Conservation (phyloP, 2,329 filamentous ascomycete genomes). For the Colletotrichum siamense region DNA sequence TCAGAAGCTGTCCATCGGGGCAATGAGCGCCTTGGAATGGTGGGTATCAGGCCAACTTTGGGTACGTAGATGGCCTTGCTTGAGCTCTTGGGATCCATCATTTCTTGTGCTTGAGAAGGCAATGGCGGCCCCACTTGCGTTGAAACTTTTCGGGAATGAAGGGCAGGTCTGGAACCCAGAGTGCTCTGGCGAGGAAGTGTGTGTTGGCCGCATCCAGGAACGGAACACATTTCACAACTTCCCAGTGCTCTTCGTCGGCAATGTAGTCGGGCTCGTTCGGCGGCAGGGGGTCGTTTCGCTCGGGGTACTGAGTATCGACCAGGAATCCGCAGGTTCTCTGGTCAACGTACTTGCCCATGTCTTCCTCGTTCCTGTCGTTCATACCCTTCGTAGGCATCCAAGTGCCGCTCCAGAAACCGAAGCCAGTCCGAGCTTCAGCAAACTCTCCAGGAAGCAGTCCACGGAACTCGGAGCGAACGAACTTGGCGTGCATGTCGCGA, state of each 20-base stretch:
- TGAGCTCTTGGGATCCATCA: neutral
- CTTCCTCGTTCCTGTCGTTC: slow-evolving; percentile 91
- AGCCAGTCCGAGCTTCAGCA: slow-evolving; percentile 71
- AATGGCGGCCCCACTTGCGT: slow-evolving; percentile 88
- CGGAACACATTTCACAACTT: slow-evolving; percentile 72
- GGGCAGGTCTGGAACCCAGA: slow-evolving; percentile 80
- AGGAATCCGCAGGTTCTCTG: slow-evolving; percentile 80
- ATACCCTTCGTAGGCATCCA: slow-evolving; percentile 83
- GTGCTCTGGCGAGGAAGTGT: slow-evolving; percentile 72
- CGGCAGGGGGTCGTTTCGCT: slow-evolving; percentile 53
- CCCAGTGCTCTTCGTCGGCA: slow-evolving; percentile 77
- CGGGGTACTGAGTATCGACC: slow-evolving; percentile 84
- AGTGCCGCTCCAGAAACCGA: slow-evolving; percentile 81
- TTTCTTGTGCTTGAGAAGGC: slow-evolving; percentile 70
- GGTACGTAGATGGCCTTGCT: neutral
- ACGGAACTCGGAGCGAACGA: slow-evolving; percentile 87
- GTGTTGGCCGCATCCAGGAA: slow-evolving; percentile 86
- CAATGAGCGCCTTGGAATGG: neutral
- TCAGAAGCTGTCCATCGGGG: neutral
- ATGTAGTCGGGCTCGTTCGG: slow-evolving; percentile 82
- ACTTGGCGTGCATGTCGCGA: slow-evolving; percentile 82
- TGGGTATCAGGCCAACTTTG: neutral
- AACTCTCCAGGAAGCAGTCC: slow-evolving; percentile 93
- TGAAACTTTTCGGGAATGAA: slow-evolving; percentile 73
- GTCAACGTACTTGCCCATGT: slow-evolving; percentile 84